Base-by-base conservation (phyloP, 441 rosid genomes). In the Pelargonium fulgidum region DNA sequence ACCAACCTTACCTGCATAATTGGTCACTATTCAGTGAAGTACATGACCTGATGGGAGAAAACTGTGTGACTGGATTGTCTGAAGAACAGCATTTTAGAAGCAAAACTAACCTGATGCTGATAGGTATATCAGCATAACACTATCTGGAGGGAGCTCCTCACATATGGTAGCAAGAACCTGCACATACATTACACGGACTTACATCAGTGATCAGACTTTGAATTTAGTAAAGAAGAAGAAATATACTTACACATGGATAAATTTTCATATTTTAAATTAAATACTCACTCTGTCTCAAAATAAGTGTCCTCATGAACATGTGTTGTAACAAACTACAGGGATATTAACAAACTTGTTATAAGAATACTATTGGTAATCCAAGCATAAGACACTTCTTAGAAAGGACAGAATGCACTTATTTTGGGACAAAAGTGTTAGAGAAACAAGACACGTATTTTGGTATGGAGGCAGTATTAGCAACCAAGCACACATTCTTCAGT, bases 141-240 rank as follows among this genome's bases (percentile, higher is more conserved):
- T 77, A 81, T 93, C 97, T 1, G 89, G 85, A 71, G 88, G 89
- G 48, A 93, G 96, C 80, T 89, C 96, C 77, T 89, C 96, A 67
- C 90, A 87, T 22, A 91, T 76, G 74, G 95, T 91, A 20, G 99
- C 97, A 76, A 93, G 79, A 67, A 85, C 99, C 99, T 91, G 85
- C 79, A 17, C 75, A 64, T 39, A 65, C 71, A 76, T 66, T 54
- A 1, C 2, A 2, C 20, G 22, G 8, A 19, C 62, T n/a, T n/a
- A n/a, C 24, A 22, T 22, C 24, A 22, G 24, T 22, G 24, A 19
- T 54, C 19, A 54, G 61, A 54, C 10, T 54, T 16, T 54, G 61
- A 54, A 17, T 50, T 17, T 50, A 50, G 17, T 50, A n/a, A 11
- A 50, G 14, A 12, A 50, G 7, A 50, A 6, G 16, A n/a, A 50